These are phyloP conservation scores for Kuraishia hungarica DNA, from an alignment of 805 yeast genomes.

Conservation along the genomic window DNA sequence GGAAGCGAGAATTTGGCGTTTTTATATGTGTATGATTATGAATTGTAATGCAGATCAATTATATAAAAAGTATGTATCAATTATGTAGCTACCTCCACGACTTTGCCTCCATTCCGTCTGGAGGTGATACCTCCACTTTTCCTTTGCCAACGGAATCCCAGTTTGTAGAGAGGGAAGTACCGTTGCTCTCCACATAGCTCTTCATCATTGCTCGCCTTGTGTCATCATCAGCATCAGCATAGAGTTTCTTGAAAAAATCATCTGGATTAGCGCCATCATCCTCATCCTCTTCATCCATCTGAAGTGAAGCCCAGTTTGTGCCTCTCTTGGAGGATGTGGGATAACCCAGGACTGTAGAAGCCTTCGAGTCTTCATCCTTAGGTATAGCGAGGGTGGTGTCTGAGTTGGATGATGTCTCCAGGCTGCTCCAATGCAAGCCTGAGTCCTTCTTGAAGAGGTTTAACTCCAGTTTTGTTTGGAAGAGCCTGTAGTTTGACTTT, in stretches of 20 bases:
- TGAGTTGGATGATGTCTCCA: conserved; percentile 26
- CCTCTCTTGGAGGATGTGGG: neutral
- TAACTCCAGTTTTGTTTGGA: conserved; percentile 70
- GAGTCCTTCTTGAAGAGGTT: conserved; percentile 37
- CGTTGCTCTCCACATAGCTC: conserved; percentile 86
- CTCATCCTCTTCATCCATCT: conserved; percentile 33
- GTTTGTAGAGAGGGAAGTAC: conserved; percentile 87
- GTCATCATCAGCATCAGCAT: conserved; percentile 77
- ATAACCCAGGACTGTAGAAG: neutral
- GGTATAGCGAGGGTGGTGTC: conserved; percentile 11
- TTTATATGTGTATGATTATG: no score
- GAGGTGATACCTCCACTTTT: conserved; percentile 60
- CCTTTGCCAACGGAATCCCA: conserved; percentile 80
- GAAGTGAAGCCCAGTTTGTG: neutral
- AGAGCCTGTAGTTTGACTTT: conserved; percentile 39
- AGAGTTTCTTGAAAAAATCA: conserved; percentile 68
- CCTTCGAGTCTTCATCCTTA: conserved; percentile 5
- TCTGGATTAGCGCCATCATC: conserved; percentile 42
- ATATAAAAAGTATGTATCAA: no score
- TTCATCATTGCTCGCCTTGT: conserved; percentile 94
- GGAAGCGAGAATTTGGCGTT: no score
- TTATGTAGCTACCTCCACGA: conserved; percentile 28
- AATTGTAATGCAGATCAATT: no score
- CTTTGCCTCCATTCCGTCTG: conserved; percentile 61
- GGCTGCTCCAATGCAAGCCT: conserved; percentile 42